Percentiles rank a stretch among this genome's conserved stretches.
Evolutionary conservation across 495 filamentous ascomycete species (phyloP).

Genomic region (Hypoxylon crocopeplum): DNA sequence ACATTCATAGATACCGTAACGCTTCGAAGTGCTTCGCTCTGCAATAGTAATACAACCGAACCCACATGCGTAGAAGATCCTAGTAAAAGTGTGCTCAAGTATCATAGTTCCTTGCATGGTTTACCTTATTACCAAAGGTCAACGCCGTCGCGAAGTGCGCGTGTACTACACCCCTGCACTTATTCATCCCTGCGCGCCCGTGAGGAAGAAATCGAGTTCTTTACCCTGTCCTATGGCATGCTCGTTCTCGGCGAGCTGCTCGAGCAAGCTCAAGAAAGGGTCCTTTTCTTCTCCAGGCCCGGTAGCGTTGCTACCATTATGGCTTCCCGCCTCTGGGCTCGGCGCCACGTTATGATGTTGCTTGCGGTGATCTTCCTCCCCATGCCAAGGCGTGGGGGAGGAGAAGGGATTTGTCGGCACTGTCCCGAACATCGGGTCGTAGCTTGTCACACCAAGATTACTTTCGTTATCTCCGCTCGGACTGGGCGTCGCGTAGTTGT

Average conservation of each 20-base stretch:
- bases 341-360: conserved; percentile 31
- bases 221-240: conserved; percentile 61
- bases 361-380: conserved; percentile 39
- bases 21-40: background rate
- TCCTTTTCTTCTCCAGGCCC: conserved; percentile 67
- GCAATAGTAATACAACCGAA: background rate
- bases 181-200: conserved; percentile 41
- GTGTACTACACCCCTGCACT: too few relatives aligned
- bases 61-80: background rate
- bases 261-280: conserved; percentile 77
- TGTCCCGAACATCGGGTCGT: conserved; percentile 65
- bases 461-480: conserved; percentile 32
- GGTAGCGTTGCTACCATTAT: conserved; percentile 47
- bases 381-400: conserved; percentile 54
- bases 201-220: conserved; percentile 75
- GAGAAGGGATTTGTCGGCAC: conserved; percentile 53
- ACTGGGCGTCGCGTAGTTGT: conserved; percentile 42
- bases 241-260: conserved; percentile 83
- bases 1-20: background rate
- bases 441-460: conserved; percentile 38
- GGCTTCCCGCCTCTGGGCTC: conserved; percentile 50
- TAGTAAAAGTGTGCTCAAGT: too few relatives aligned
- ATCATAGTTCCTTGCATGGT: too few relatives aligned
- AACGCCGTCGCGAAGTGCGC: too few relatives aligned
- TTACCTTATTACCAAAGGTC: too few relatives aligned